phyloP scores from a whole-genome alignment of 495 filamentous ascomycete species.

The Melanomma pulvis-pyrius region DNA sequence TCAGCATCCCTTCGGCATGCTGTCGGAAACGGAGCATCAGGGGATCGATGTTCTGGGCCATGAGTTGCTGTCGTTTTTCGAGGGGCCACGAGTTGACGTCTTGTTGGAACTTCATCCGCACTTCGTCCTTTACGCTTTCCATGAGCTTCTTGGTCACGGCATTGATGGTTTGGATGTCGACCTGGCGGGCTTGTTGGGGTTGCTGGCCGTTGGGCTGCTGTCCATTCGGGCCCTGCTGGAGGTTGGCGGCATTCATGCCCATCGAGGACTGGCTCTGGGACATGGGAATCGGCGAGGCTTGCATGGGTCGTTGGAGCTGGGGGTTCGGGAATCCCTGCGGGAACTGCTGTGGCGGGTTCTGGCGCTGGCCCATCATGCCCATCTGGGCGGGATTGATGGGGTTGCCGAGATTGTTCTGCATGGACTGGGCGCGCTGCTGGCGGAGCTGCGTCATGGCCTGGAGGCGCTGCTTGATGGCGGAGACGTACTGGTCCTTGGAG shows the following conservation, averaged over 20 bases:
- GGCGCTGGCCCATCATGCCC: constrained; percentile 27
- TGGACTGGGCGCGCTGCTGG: constrained; percentile 3
- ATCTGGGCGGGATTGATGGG: constrained; percentile 22
- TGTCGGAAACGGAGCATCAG: constrained; percentile 56
- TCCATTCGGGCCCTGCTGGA: constrained; percentile 42
- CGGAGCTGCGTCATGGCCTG: constrained; percentile 20
- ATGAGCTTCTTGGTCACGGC: constrained; percentile 50
- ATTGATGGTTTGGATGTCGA: constrained; percentile 50
- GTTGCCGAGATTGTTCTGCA: constrained; percentile 17
- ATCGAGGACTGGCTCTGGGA: constrained; percentile 43
- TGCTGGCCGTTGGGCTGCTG: constrained; percentile 34
- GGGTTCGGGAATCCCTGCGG: constrained; percentile 51
- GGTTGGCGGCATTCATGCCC: constrained; percentile 48
- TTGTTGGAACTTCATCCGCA: constrained; percentile 52
- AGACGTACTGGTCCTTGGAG: constrained; percentile 16
- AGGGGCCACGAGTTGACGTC: constrained; percentile 47
- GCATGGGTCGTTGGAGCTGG: constrained; percentile 58
- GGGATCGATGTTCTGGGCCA: constrained; percentile 51
- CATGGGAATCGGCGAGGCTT: constrained; percentile 55
- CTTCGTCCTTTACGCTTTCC: constrained; percentile 47
- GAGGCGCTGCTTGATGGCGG: constrained; percentile 7
- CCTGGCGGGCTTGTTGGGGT: constrained; percentile 1
- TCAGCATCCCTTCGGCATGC: constrained; percentile 49
- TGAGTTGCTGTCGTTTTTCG: constrained; percentile 51
- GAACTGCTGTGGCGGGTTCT: constrained; percentile 43